Evolutionary conservation across 768 basidiomycete genomes (phyloP).

Genomic region (Hortiboletus flavorubellus): DNA sequence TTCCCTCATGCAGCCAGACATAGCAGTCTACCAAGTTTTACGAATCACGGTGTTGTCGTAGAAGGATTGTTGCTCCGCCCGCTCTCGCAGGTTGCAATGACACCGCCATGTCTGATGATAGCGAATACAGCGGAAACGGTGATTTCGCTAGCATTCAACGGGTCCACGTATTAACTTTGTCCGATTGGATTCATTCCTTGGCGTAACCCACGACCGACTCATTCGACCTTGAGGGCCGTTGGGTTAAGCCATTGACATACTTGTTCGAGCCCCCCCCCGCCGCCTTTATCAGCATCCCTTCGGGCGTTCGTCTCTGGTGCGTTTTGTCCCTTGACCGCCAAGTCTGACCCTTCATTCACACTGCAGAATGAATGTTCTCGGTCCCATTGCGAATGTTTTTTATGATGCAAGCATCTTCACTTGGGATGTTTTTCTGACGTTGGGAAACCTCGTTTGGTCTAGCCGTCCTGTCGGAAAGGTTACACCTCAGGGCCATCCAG

Average conservation of each 20-base stretch:
- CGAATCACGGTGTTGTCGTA: neutral
- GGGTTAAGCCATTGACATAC: neutral
- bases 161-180: neutral
- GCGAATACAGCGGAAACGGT: neutral
- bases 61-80: neutral
- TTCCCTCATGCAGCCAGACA: neutral
- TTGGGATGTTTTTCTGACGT: conserved; percentile 14
- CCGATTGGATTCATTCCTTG: neutral
- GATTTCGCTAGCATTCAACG: neutral
- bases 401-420: neutral
- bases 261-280: neutral
- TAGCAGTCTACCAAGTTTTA: neutral
- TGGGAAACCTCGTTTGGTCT: conserved; percentile 12
- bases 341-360: too few species aligned
- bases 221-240: neutral
- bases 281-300: conserved; percentile 5
- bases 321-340: neutral
- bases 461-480: conserved; percentile 47
- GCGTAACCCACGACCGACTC: neutral
- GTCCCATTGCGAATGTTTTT: conserved; percentile 1
- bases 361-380: too few species aligned
- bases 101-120: neutral
- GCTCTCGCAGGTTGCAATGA: neutral
- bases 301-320: neutral
- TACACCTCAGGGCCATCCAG: conserved; percentile 49